phyloP scores from a whole-genome alignment of 495 filamentous ascomycete species.

The Chaetomium fimeti region DNA sequence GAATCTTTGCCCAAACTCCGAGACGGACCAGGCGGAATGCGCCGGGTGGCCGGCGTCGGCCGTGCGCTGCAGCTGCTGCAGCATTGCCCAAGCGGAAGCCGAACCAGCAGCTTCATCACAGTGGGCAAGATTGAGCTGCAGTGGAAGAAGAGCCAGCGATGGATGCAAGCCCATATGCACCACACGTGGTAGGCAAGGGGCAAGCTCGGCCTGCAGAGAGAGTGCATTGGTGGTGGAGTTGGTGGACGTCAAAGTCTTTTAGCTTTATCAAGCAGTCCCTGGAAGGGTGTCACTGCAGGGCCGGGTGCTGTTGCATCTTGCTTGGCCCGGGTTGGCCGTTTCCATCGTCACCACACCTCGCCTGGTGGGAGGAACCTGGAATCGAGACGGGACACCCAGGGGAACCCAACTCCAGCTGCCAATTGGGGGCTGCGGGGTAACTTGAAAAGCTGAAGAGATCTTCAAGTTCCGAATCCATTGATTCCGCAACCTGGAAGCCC shows the following conservation, averaged over 20 bases:
- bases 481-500: neutral
- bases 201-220: neutral
- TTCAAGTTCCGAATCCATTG: neutral
- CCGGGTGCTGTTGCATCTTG: no score
- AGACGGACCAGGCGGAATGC: conserved; percentile 4
- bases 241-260: neutral
- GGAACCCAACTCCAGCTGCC: neutral
- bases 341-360: no score
- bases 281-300: no score
- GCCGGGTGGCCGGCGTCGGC: conserved; percentile 8
- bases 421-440: conserved; percentile 1
- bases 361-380: no score
- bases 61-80: neutral
- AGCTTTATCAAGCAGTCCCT: neutral
- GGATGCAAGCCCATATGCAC: conserved; percentile 12
- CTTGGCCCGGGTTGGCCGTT: no score
- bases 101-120: neutral
- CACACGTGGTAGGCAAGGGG: conserved; percentile 16
- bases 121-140: neutral
- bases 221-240: neutral
- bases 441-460: neutral
- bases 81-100: neutral
- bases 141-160: conserved; percentile 3
- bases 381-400: no score
- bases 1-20: neutral